Evolutionary conservation across 1,284 basidiomycete species (phyloP).

Genomic region (Microbotryum lychnidis-dioicae): DNA sequence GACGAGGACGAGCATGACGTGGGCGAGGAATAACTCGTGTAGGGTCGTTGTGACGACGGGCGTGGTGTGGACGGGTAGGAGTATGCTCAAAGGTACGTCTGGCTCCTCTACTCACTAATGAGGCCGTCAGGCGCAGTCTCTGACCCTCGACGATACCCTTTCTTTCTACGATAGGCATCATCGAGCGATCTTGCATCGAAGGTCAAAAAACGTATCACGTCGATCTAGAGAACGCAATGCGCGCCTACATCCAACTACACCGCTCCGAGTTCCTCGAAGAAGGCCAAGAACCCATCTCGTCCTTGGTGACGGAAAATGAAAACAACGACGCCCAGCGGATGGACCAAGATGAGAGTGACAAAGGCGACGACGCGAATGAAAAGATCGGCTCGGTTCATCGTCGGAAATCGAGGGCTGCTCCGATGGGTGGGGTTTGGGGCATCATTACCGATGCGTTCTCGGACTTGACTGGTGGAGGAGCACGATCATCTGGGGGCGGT

Average conservation of each 20-base stretch:
- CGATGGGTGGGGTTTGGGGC: too few species aligned
- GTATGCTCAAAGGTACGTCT: slow-evolving; percentile 80
- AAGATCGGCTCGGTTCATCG: too few species aligned
- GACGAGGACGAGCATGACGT: slow-evolving; percentile 88
- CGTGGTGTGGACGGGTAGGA: slow-evolving; percentile 92
- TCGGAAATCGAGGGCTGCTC: too few species aligned
- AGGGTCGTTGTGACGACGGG: slow-evolving; percentile 78
- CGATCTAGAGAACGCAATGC: slow-evolving; percentile 77
- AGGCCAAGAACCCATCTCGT: slow-evolving; percentile 49
- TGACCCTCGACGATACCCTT: neutral
- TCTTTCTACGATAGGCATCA: slow-evolving; percentile 57
- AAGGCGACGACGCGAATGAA: neutral
- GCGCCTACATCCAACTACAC: slow-evolving; percentile 78
- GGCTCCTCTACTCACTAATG: neutral
- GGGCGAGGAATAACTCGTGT: slow-evolving; percentile 72
- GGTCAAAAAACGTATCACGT: slow-evolving; percentile 84
- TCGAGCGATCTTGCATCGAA: slow-evolving; percentile 85
- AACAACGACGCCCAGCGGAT: neutral
- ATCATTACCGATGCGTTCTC: neutral
- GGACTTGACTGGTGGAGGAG: neutral
- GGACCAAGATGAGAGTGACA: neutral
- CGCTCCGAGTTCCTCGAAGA: slow-evolving; percentile 79
- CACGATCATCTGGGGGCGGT: neutral
- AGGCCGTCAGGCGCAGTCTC: too few species aligned
- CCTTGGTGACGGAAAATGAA: slow-evolving; percentile 1